phyloP scores from a whole-genome alignment of 2,329 filamentous ascomycete species.

The Claviceps citrina region DNA sequence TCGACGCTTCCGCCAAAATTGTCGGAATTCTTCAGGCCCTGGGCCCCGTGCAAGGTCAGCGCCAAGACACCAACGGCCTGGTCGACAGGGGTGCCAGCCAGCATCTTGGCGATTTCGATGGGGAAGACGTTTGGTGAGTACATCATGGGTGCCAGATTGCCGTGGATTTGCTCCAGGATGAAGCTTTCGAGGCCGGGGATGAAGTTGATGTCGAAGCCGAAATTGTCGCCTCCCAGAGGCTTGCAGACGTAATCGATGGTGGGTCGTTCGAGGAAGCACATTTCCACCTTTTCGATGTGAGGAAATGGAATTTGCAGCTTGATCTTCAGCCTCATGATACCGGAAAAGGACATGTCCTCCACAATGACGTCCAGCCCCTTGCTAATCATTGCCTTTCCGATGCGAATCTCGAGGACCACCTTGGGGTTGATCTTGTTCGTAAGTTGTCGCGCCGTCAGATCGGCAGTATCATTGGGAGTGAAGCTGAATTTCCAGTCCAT shows the following conservation, averaged over 20 bases:
- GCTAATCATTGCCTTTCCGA: slow-evolving; percentile 93
- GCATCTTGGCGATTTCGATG: slow-evolving; percentile 96
- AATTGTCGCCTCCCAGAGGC: slow-evolving; percentile 82
- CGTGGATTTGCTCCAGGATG: slow-evolving; percentile 92
- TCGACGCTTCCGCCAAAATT: slow-evolving; percentile 85
- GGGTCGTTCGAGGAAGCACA: slow-evolving; percentile 83
- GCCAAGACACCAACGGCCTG: slow-evolving; percentile 90
- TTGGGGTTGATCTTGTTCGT: slow-evolving; percentile 97
- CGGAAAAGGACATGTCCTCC: slow-evolving; percentile 91
- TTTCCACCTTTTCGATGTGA: slow-evolving; percentile 84
- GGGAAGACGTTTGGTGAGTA: slow-evolving; percentile 96
- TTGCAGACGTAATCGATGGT: slow-evolving; percentile 96
- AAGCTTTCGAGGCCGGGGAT: slow-evolving; percentile 87
- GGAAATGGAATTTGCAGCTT: slow-evolving; percentile 95
- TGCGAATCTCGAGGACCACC: slow-evolving; percentile 80
- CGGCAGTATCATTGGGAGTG: slow-evolving; percentile 82
- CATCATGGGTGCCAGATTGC: slow-evolving; percentile 91
- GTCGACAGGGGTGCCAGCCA: slow-evolving; percentile 84
- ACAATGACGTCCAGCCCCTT: slow-evolving; percentile 96
- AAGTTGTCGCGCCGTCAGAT: slow-evolving; percentile 78
- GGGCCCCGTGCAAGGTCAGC: slow-evolving; percentile 77
- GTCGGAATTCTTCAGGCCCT: slow-evolving; percentile 87
- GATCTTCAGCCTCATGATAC: slow-evolving; percentile 91
- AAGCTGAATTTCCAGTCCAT: slow-evolving; percentile 99
- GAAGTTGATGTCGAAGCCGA: slow-evolving; percentile 98